These are phyloP conservation scores for Trypanosoma rangeli DNA, from an alignment of 208 protist species.

Conservation along the genomic window DNA sequence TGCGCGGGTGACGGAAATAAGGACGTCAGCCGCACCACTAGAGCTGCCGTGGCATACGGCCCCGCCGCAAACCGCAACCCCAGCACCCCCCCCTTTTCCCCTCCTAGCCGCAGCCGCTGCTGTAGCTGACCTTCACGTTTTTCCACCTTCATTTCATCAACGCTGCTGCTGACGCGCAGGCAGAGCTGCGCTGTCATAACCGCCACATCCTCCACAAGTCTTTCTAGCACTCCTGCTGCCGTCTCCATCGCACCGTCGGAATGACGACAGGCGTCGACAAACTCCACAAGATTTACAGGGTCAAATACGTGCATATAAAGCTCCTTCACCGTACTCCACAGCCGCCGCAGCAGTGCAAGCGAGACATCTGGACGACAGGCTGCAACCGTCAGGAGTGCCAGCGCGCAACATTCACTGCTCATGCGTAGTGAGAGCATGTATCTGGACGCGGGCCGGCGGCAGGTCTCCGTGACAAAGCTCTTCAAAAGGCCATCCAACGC, in stretches of 20 bases:
- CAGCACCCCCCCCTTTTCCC: neutral
- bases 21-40: slow-evolving; percentile 1
- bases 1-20: neutral
- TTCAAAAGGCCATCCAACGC: slow-evolving; percentile 38
- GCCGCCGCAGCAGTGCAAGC: slow-evolving; percentile 16
- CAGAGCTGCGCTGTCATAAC: slow-evolving; percentile 31
- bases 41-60: slow-evolving; percentile 5
- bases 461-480: slow-evolving; percentile 31
- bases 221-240: neutral
- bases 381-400: slow-evolving; percentile 6
- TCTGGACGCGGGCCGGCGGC: neutral
- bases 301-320: slow-evolving; percentile 18
- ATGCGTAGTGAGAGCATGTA: slow-evolving; percentile 27
- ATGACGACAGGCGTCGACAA: neutral
- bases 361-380: slow-evolving; percentile 12
- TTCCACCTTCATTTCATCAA: neutral
- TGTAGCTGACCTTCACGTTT: too few relatives aligned
- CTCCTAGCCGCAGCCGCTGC: neutral
- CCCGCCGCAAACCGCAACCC: slow-evolving; percentile 1
- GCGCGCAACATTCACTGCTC: slow-evolving; percentile 29
- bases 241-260: slow-evolving; percentile 2
- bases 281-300: slow-evolving; percentile 7
- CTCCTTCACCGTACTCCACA: slow-evolving; percentile 15
- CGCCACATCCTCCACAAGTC: slow-evolving; percentile 23
- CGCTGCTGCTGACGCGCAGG: slow-evolving; percentile 1